Base-by-base conservation (phyloP, 164 flowering plant species). In the Taxillus chinensis region DNA sequence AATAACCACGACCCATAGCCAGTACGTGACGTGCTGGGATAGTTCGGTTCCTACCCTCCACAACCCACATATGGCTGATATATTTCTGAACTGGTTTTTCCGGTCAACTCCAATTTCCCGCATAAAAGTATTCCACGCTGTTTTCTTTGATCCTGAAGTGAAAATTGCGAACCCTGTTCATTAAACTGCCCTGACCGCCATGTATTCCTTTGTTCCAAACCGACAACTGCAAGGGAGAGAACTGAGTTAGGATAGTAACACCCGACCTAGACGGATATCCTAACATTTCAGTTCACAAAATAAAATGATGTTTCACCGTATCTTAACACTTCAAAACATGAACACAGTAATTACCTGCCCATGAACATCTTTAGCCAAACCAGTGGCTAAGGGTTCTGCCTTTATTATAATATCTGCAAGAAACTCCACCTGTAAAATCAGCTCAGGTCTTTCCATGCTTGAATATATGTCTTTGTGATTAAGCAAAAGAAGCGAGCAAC, bases 351-450 rank as follows among this genome's bases (percentile, higher is more conserved):
- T 27, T 78, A 88, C 97, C 96, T 90, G 95, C 59, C 99, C 97
- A 71, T 93, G 99, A 55, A 93, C 97, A 76, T 89, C 97, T 65
- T 74, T 55, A 60, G 96, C 89, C 71, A 89, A 74, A 72, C 99
- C 99, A 60, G 91, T 82, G 39, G 83, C 79, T 76, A 93, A 75
- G 39, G 96, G 95, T 58, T 82, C 89, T 0, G 74, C 87, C 62
- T 77, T 87, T 50, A 93, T 79, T 65, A 90, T 38, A 51, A 89
- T 48, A 58, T 89, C 85, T 3, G 96, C 85, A 57, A 80, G 76
- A 79, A 86, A 80, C 67, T 87, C 91, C 82, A 81, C 67, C 60
- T 86, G 83, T 63, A 83, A 68, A 50, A 76, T 68, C 48, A 80
- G 57, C 38, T 74, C 67, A 49, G 84, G 84, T 59, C 64, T 71